Conservation (phyloP, 129 eudicot genomes). For the carrot (Daucus carota) region DNA sequence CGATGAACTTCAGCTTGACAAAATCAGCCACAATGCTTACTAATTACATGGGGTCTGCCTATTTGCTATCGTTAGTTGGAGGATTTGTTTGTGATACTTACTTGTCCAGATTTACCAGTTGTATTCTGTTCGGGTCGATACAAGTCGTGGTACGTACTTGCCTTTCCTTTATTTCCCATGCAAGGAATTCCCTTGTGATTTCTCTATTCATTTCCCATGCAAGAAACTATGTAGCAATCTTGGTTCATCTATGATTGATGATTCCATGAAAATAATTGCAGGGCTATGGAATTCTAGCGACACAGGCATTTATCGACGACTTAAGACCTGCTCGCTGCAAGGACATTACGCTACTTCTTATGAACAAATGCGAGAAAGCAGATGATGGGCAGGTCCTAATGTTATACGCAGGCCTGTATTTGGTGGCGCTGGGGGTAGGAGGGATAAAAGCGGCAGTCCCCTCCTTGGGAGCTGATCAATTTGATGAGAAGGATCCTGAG, state of each 20-base stretch:
- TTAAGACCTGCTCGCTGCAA: not conserved
- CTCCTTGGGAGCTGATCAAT: slow-evolving; percentile 1
- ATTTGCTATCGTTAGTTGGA: slow-evolving; percentile 52
- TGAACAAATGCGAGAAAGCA: not conserved
- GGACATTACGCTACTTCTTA: not conserved
- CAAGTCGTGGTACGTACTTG: slow-evolving; percentile 43
- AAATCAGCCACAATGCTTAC: slow-evolving; percentile 74
- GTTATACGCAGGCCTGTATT: slow-evolving; percentile 1
- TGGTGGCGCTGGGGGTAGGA: not conserved
- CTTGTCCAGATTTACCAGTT: slow-evolving; percentile 62
- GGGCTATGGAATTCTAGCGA: not conserved
- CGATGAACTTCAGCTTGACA: slow-evolving; percentile 77
- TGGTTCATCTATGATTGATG: no score
- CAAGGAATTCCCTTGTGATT: no score
- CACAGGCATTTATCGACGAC: slow-evolving; percentile 1
- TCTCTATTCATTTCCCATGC: no score
- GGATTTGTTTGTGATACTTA: slow-evolving; percentile 69
- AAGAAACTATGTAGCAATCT: no score
- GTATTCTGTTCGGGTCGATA: slow-evolving; percentile 47
- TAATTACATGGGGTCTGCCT: slow-evolving; percentile 67
- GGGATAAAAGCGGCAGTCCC: slow-evolving; percentile 7
- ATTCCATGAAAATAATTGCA: not conserved
- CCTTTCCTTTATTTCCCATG: not conserved
- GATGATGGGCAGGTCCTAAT: not conserved
- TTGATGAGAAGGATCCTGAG: not conserved